Conservation (phyloP, 306 rosid genomes). For the Parietaria judaica region DNA sequence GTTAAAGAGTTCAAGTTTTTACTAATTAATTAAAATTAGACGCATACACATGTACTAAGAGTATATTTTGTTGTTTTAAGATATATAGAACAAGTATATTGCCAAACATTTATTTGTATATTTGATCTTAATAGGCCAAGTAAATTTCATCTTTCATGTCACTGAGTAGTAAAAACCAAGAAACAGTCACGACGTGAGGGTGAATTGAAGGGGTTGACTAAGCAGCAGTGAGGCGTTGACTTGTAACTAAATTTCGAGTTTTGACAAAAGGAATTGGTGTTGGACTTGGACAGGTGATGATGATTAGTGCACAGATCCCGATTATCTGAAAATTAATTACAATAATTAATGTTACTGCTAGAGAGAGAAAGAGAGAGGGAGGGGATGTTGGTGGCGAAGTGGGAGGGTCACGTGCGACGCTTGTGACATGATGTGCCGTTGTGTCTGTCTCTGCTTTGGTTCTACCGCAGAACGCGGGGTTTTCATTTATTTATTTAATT, state of each 20-base stretch:
- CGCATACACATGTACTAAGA: too few relatives aligned
- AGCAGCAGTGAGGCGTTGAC: constrained; percentile 30
- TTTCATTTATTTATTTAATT: background rate
- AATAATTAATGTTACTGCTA: background rate
- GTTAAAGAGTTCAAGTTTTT: too few relatives aligned
- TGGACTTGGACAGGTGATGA: constrained; percentile 30
- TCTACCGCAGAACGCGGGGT: constrained; percentile 34
- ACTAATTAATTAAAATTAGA: too few relatives aligned
- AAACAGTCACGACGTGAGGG: constrained; percentile 31
- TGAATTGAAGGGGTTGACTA: constrained; percentile 26
- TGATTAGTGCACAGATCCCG: constrained; percentile 62
- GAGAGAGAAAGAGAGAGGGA: constrained; percentile 8
- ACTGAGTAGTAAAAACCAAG: too few relatives aligned
- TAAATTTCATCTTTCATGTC: too few relatives aligned
- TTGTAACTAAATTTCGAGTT: background rate
- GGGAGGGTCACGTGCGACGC: constrained; percentile 47
- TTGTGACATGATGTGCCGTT: too few relatives aligned
- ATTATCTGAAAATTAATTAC: constrained; percentile 4
- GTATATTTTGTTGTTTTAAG: too few relatives aligned
- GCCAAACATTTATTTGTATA: too few relatives aligned
- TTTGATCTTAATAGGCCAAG: too few relatives aligned
- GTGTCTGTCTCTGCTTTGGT: background rate
- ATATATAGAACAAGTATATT: too few relatives aligned
- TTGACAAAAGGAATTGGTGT: constrained; percentile 15
- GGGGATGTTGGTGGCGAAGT: constrained; percentile 31